These are phyloP conservation scores for Xylaria sp. DNA, from an alignment of 2,329 filamentous ascomycete genomes.

Conservation along the genomic window DNA sequence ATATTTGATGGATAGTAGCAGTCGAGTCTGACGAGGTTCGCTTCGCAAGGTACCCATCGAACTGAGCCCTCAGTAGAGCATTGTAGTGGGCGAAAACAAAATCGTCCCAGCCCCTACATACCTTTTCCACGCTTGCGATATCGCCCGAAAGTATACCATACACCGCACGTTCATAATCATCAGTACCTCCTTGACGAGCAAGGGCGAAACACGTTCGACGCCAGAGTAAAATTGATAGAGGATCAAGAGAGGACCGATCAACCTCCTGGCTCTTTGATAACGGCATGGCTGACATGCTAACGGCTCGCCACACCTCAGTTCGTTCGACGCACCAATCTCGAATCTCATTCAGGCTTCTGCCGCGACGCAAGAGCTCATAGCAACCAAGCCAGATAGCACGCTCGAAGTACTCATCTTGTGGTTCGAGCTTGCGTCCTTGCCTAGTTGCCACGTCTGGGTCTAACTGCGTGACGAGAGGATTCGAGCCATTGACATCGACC, in stretches of 20 bases:
- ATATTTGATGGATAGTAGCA: slow-evolving; percentile 61
- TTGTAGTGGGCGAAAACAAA: slow-evolving; percentile 88
- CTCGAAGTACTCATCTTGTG: slow-evolving; percentile 87
- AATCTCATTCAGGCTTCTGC: slow-evolving; percentile 75
- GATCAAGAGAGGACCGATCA: slow-evolving; percentile 48
- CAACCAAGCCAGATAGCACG: slow-evolving; percentile 91
- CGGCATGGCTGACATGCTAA: slow-evolving; percentile 78
- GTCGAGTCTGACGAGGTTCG: slow-evolving; percentile 59
- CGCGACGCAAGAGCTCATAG: slow-evolving; percentile 88
- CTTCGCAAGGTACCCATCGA: slow-evolving; percentile 71
- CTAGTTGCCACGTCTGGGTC: slow-evolving; percentile 89
- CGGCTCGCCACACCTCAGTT: slow-evolving; percentile 87
- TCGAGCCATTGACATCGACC: slow-evolving; percentile 62
- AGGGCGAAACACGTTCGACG: slow-evolving; percentile 76
- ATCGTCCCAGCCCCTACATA: slow-evolving; percentile 84
- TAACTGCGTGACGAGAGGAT: slow-evolving; percentile 79
- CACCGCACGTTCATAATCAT: slow-evolving; percentile 84
- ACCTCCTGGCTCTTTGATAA: slow-evolving; percentile 56
- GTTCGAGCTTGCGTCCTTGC: slow-evolving; percentile 76
- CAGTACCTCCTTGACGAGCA: slow-evolving; percentile 70
- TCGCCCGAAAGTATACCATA: slow-evolving; percentile 92
- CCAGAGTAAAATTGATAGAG: slow-evolving; percentile 67
- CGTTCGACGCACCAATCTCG: slow-evolving; percentile 85
- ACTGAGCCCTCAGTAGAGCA: slow-evolving; percentile 78
- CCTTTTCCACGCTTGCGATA: slow-evolving; percentile 73